Evolutionary conservation across 2,329 filamentous ascomycete species (phyloP), one percentile per base, ranked within the genome.

Genomic region (Venturia aucupariae): DNA sequence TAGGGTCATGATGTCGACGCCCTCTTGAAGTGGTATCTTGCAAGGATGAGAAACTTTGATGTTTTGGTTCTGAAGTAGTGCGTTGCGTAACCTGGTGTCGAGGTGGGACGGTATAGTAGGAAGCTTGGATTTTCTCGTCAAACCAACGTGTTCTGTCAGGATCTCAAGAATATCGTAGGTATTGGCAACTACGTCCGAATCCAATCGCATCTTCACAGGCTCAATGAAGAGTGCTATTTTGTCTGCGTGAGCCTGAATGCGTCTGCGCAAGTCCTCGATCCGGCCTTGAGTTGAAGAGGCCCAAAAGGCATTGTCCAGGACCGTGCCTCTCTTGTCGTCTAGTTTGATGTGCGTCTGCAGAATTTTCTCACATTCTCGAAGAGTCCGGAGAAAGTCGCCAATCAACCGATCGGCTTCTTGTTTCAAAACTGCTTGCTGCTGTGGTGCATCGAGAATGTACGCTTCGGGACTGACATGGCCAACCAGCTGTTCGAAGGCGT

Each of bases 191-290:
- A 68, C 41, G 57, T 67, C 66, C 7, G 67, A 66, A 24, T 68
- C 65, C 15, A 69, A 60, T 42, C 63, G 65, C 38, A 69, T 60
- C 10, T 60, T 64, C 19, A 68, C 48, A 15, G 67, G 62, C 46
- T 69, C 67, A 17, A 69, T 60, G 59, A 69, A 67, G 17, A 68
- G 65, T 13, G 63, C 65, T 38, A 70, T 68, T 62, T 69, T 69
- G 44, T 69, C 62, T 3, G 66, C 64, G 46, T 70, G 69, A 24
- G 67, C 68, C 15, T 70, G 67, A 24, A 69, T 46, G 6, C 68
- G 67, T 19, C 61, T 62, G 15, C 69, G 63, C n/a, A 70, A 65
- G 3, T 68, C 64, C 22, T 68, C 67, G 10, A 68, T 66, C 6
- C 64, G 60, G 22, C 61, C 51, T 38, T 69, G 67, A 54, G 68